phyloP scores from a whole-genome alignment of 176 grass and related monocot species.

The Saccharum spontaneum region DNA sequence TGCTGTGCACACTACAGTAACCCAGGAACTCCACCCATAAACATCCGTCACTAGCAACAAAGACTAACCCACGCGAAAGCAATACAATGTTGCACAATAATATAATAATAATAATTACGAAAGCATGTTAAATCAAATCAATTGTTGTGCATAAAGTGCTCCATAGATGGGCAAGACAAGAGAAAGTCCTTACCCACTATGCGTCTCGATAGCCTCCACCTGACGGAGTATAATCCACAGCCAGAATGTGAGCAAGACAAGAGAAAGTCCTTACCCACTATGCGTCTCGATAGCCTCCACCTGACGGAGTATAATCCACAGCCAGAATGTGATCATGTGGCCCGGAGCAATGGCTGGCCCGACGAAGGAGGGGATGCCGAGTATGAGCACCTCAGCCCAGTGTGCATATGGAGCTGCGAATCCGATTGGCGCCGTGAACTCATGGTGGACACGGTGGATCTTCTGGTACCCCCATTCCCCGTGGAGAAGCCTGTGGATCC shows the following conservation, averaged over 20 bases:
- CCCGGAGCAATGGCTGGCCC: slow-evolving; percentile 74
- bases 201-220: slow-evolving; percentile 84
- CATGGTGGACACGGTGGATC: slow-evolving; percentile 83
- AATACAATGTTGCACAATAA: background rate
- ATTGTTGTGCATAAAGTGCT: background rate
- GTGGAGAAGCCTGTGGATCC: slow-evolving; percentile 84
- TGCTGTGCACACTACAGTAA: background rate
- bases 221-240: slow-evolving; percentile 83
- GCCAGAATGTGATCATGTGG: slow-evolving; percentile 91
- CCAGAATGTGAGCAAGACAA: slow-evolving; percentile 65
- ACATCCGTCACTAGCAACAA: slow-evolving; percentile 20
- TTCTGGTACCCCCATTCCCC: slow-evolving; percentile 80
- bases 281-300: slow-evolving; percentile 88
- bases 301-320: slow-evolving; percentile 83
- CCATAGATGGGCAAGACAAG: background rate
- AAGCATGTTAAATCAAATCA: background rate
- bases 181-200: slow-evolving; percentile 70
- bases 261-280: slow-evolving; percentile 61
- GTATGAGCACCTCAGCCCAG: slow-evolving; percentile 84
- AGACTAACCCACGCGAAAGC: background rate
- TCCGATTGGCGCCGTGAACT: slow-evolving; percentile 79
- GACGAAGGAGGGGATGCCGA: slow-evolving; percentile 67
- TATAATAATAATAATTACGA: background rate
- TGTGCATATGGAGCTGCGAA: slow-evolving; percentile 86
- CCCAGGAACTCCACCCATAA: background rate